Evolutionary conservation across 345 rosid genomes (phyloP).

Genomic region (Alliaria petiolata): DNA sequence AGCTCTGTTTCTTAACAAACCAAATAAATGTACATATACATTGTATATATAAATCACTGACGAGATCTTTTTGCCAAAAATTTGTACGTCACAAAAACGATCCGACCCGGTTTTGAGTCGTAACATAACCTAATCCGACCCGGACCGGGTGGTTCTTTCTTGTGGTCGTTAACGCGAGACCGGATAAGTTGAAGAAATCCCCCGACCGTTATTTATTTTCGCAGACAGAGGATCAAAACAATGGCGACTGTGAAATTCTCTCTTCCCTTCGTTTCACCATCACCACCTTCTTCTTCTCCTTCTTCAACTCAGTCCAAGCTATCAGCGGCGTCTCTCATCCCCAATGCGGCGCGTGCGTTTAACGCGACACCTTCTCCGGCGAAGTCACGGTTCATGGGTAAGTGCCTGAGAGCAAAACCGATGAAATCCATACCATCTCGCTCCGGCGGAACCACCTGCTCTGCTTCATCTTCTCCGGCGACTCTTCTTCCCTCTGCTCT

Average conservation of each 20-base stretch:
- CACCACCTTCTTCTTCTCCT: constrained; percentile 5
- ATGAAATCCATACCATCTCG: constrained; percentile 3
- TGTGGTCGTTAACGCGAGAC: constrained; percentile 25
- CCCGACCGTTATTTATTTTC: constrained; percentile 27
- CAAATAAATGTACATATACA: no score
- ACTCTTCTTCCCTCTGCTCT: constrained; percentile 79
- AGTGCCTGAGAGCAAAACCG: constrained; percentile 16
- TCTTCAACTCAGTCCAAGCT: not conserved
- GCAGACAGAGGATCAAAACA: not conserved
- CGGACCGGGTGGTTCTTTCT: not conserved
- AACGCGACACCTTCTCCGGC: constrained; percentile 17
- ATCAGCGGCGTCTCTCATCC: not conserved
- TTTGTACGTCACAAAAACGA: not conserved
- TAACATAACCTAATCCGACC: not conserved
- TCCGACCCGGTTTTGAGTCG: not conserved
- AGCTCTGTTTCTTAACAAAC: no score
- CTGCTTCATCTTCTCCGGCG: constrained; percentile 42
- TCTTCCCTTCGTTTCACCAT: constrained; percentile 35
- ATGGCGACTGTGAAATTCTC: constrained; percentile 41
- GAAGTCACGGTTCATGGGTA: constrained; percentile 12
- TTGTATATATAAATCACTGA: no score
- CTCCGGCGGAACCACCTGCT: constrained; percentile 38
- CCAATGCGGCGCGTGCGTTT: constrained; percentile 18
- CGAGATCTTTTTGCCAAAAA: no score
- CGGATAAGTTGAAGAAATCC: constrained; percentile 27